Conservation (phyloP, 768 basidiomycete genomes). For the Lactarius sanguifluus region DNA sequence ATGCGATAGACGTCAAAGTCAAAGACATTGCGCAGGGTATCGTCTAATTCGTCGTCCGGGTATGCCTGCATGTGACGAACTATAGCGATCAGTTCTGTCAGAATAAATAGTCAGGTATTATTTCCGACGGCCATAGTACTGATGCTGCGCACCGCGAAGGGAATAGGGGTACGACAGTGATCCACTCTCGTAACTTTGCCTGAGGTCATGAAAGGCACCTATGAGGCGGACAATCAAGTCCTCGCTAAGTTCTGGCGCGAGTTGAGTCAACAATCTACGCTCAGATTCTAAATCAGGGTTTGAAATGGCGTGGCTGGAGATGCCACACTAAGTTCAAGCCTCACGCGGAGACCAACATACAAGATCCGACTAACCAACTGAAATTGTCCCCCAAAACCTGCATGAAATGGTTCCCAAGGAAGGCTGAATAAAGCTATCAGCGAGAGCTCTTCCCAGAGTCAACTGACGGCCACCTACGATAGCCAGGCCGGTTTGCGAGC, state of each 20-base stretch:
- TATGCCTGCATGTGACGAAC: slow-evolving; percentile 63
- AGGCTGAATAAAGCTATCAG: slow-evolving; percentile 43
- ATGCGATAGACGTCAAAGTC: slow-evolving; percentile 70
- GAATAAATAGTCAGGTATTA: too few relatives aligned
- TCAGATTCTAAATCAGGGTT: slow-evolving; percentile 72
- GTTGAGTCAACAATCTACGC: slow-evolving; percentile 53
- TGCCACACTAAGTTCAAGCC: background rate
- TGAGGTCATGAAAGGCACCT: slow-evolving; percentile 62
- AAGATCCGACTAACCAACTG: slow-evolving; percentile 38
- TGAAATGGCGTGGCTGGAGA: slow-evolving; percentile 53
- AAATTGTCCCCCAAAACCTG: slow-evolving; percentile 72
- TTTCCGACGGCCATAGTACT: background rate
- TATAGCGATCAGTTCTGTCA: slow-evolving; percentile 54
- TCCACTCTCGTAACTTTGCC: slow-evolving; percentile 57
- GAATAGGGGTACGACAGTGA: slow-evolving; percentile 66
- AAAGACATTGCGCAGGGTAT: slow-evolving; percentile 62
- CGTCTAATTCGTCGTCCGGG: slow-evolving; percentile 56
- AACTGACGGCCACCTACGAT: slow-evolving; percentile 45
- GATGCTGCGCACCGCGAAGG: slow-evolving; percentile 49
- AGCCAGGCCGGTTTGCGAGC: slow-evolving; percentile 66
- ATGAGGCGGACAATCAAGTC: slow-evolving; percentile 57
- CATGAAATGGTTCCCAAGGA: slow-evolving; percentile 71
- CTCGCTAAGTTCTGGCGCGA: slow-evolving; percentile 58
- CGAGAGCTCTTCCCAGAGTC: background rate
- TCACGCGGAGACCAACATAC: background rate